Evolutionary conservation across 805 yeast species (phyloP).

Genomic region (Teunomyces aglyptinius): DNA sequence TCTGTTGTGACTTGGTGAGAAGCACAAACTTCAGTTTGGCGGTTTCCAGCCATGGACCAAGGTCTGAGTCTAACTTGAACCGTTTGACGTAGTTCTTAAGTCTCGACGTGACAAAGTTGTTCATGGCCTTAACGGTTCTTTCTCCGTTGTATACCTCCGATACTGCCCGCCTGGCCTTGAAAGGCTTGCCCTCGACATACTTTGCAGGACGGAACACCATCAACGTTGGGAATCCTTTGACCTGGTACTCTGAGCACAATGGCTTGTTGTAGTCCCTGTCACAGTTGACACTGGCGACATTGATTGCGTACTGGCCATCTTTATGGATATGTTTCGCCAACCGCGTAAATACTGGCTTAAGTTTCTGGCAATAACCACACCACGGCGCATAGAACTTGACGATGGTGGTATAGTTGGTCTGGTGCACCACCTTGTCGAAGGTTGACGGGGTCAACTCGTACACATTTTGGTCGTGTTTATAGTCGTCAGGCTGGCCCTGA

Average conservation of each 20-base stretch:
- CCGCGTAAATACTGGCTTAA: slow-evolving; percentile 62
- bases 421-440: slow-evolving; percentile 64
- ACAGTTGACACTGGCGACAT: slow-evolving; percentile 85
- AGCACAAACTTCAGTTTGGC: slow-evolving; percentile 46
- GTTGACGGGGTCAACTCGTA: slow-evolving; percentile 54
- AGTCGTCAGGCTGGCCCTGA: slow-evolving; percentile 29
- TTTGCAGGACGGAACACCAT: slow-evolving; percentile 83
- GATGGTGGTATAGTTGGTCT: slow-evolving; percentile 73
- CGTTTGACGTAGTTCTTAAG: slow-evolving; percentile 66
- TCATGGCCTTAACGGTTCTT: slow-evolving; percentile 54
- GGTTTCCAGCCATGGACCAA: slow-evolving; percentile 27
- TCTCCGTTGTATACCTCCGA: slow-evolving; percentile 62
- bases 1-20: slow-evolving; percentile 47
- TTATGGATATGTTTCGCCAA: slow-evolving; percentile 60
- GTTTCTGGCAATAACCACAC: slow-evolving; percentile 90
- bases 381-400: slow-evolving; percentile 96
- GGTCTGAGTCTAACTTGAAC: slow-evolving; percentile 25
- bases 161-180: slow-evolving; percentile 24
- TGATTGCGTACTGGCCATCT: slow-evolving; percentile 45
- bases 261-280: slow-evolving; percentile 65
- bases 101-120: slow-evolving; percentile 53
- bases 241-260: slow-evolving; percentile 62
- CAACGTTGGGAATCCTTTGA: slow-evolving; percentile 84
- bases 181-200: slow-evolving; percentile 26
- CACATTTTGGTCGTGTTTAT: slow-evolving; percentile 43